These are phyloP conservation scores for Boletus sp. DNA, from an alignment of 768 basidiomycete genomes.

Conservation along the genomic window DNA sequence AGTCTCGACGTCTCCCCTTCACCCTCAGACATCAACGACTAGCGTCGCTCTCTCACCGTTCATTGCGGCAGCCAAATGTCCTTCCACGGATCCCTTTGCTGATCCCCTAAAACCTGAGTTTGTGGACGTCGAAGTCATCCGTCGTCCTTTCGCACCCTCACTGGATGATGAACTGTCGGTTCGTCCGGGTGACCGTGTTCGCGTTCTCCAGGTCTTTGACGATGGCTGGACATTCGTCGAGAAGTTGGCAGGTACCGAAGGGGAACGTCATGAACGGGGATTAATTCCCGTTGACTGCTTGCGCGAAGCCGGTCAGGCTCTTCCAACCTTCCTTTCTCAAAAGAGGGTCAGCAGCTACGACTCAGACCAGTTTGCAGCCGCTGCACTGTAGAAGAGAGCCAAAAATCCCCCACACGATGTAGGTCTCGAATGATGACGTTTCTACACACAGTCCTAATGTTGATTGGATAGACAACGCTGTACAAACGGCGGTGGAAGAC, in stretches of 20 bases:
- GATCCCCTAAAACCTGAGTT: conserved; percentile 35
- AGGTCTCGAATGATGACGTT: not conserved
- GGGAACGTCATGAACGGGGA: conserved; percentile 34
- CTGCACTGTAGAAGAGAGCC: not conserved
- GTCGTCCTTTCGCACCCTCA: conserved; percentile 55
- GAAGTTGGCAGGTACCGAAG: conserved; percentile 28
- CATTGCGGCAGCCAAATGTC: conserved; percentile 9
- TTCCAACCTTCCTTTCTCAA: conserved; percentile 48
- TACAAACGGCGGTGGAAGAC: not conserved
- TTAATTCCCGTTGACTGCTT: conserved; percentile 74
- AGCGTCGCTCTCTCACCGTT: not conserved
- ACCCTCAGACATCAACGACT: conserved; percentile 3
- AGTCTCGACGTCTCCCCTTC: conserved; percentile 6
- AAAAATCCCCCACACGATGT: not conserved
- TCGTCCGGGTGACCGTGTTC: conserved; percentile 48
- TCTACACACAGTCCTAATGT: not conserved
- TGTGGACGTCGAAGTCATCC: conserved; percentile 46
- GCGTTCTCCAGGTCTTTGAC: conserved; percentile 54
- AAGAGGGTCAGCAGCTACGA: conserved; percentile 46
- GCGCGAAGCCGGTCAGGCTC: conserved; percentile 44
- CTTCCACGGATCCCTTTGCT: conserved; percentile 32
- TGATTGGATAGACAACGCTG: not conserved
- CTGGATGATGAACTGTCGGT: conserved; percentile 62
- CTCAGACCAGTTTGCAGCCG: not conserved
- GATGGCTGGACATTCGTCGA: conserved; percentile 73